Evolutionary conservation across 768 basidiomycete species (phyloP).

Genomic region (Nevesoporus exiguus): DNA sequence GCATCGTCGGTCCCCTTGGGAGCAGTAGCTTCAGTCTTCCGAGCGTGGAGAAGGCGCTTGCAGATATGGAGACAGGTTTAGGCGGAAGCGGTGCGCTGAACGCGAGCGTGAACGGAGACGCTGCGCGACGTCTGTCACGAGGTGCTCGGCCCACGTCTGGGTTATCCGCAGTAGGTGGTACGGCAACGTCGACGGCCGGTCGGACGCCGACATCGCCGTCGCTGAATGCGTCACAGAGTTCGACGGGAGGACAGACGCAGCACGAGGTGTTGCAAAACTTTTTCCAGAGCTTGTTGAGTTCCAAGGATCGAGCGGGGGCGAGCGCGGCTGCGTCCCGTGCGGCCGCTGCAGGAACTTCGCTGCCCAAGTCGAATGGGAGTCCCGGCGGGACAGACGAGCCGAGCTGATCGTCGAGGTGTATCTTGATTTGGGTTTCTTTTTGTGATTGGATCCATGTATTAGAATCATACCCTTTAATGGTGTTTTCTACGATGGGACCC

Average conservation of each 20-base stretch:
- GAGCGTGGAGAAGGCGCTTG: slow-evolving; percentile 81
- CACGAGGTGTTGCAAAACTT: slow-evolving; percentile 86
- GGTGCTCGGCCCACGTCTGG: slow-evolving; percentile 33
- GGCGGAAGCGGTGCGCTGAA: slow-evolving; percentile 31
- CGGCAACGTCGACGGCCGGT: slow-evolving; percentile 30
- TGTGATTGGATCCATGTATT: not conserved
- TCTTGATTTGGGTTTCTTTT: not conserved
- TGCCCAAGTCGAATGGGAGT: slow-evolving; percentile 35
- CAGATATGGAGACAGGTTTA: slow-evolving; percentile 77
- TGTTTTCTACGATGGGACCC: too few species aligned
- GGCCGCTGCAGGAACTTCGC: slow-evolving; percentile 7
- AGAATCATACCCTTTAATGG: not conserved
- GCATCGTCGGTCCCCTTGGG: slow-evolving; percentile 91
- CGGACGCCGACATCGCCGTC: slow-evolving; percentile 41
- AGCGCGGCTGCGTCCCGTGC: slow-evolving; percentile 30
- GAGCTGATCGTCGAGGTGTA: slow-evolving; percentile 18
- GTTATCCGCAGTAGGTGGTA: slow-evolving; percentile 38
- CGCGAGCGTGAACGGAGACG: slow-evolving; percentile 35
- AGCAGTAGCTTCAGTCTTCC: slow-evolving; percentile 84
- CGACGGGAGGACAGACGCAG: slow-evolving; percentile 58
- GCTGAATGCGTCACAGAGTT: slow-evolving; percentile 37
- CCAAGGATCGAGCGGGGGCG: slow-evolving; percentile 53
- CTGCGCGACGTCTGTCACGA: slow-evolving; percentile 33
- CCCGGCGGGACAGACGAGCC: slow-evolving; percentile 38
- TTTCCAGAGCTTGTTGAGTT: slow-evolving; percentile 77